Evolutionary conservation across 495 filamentous ascomycete species (phyloP), one percentile per base, ranked within the genome.

Genomic region (Sordaria brevicollis): DNA sequence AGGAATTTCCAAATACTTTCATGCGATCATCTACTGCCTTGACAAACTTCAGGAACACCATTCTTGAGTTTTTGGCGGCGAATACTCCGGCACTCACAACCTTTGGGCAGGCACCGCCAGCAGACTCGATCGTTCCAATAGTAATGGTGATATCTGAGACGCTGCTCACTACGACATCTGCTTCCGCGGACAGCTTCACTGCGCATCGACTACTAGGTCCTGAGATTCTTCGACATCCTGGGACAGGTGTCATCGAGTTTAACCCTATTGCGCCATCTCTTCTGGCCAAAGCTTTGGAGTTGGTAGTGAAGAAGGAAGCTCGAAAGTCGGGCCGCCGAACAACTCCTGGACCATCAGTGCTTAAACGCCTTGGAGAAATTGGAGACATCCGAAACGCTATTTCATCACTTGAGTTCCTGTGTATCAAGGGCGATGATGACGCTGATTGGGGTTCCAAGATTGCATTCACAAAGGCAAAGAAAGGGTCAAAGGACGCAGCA

Each of bases 341-440:
- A 66, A 88, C 89, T 6, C 92, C 90, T 2, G 90, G 91, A 0
- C 89, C 91, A 1, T 79, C 82, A 21, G 88, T 96, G 3, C 81
- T 98, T 4, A 90, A 92, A 65, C 86, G 80, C 66, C 83, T 98
- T 2, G 89, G 92, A 3, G 91, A 93, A 70, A 88, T 90, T 66
- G 96, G 96, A 4, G 96, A 99, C 77, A 89, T 99, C 67, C 89
- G 96, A 71, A 97, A 90, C 80, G 94, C 96, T 21, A 86, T 97
- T 34, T 91, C 92, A 8, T 89, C 92, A 0, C 85, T 99, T 3
- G 93, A 99, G 73, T 97, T 98, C 75, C 83, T 98, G 5, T 96
- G 92, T 75, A 78, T 96, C 29, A 89, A 91, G 76, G 88, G 88
- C 10, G 90, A 93, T 69, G 76, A 83, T 19, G 84, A 87, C 65